Conservation (phyloP, 106 monocot genomes). For the Acorus calamus region DNA sequence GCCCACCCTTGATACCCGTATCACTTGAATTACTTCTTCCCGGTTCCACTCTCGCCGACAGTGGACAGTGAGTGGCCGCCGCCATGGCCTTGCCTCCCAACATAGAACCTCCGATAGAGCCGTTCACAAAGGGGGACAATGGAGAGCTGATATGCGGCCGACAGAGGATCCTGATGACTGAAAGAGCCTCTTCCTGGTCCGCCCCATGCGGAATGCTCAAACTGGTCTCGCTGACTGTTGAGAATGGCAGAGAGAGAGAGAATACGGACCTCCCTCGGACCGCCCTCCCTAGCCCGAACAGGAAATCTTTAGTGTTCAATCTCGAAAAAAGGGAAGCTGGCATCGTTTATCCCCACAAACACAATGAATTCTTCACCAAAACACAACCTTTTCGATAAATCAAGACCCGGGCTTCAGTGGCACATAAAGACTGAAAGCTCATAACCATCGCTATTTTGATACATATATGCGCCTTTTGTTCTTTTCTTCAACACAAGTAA, state of each 20-base stretch:
- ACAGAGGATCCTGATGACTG: slow-evolving; percentile 2
- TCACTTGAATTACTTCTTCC: slow-evolving; percentile 10
- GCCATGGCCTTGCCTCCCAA: neutral
- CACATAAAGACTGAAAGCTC: neutral
- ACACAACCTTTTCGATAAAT: neutral
- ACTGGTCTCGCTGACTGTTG: neutral
- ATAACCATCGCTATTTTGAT: neutral
- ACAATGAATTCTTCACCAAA: neutral
- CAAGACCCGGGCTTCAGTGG: neutral
- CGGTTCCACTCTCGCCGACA: slow-evolving; percentile 22
- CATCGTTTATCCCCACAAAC: slow-evolving; percentile 16
- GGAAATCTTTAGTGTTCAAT: slow-evolving; percentile 12
- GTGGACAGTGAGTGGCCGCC: slow-evolving; percentile 38
- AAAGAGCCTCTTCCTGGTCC: neutral
- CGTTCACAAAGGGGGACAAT: too few species aligned
- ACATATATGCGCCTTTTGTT: too few species aligned
- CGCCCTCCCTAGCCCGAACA: slow-evolving; percentile 12
- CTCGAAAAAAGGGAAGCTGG: slow-evolving; percentile 8
- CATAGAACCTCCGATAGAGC: too few species aligned
- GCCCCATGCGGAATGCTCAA: neutral
- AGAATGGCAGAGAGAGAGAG: slow-evolving; percentile 7
- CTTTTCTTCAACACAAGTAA: too few species aligned
- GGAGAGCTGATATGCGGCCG: too few species aligned
- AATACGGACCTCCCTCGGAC: slow-evolving; percentile 17
- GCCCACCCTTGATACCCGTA: slow-evolving; percentile 8